Conservation (phyloP, 2,329 filamentous ascomycete genomes). For the Xylariaceae sp. region DNA sequence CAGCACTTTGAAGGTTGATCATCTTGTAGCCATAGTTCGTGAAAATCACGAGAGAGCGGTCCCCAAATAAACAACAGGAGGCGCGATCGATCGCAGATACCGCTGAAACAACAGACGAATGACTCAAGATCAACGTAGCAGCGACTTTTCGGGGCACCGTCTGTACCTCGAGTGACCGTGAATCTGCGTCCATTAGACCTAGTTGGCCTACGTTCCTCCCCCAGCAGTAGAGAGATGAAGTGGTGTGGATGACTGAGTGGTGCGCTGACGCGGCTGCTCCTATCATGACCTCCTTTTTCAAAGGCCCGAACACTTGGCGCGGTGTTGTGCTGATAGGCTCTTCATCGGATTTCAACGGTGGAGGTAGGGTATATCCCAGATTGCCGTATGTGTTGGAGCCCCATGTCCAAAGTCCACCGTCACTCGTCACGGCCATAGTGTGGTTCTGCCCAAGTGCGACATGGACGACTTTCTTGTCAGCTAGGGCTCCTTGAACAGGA, state of each 20-base stretch:
- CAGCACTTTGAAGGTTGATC: conserved; percentile 71
- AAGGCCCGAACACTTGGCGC: conserved; percentile 82
- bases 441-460: conserved; percentile 90
- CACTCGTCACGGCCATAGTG: conserved; percentile 76
- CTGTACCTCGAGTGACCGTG: conserved; percentile 83
- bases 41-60: conserved; percentile 87
- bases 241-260: conserved; percentile 86
- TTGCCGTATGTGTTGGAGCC: conserved; percentile 83
- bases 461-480: conserved; percentile 69
- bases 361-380: conserved; percentile 76
- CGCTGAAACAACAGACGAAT: conserved; percentile 61
- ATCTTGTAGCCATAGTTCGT: conserved; percentile 96
- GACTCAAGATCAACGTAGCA: conserved; percentile 69
- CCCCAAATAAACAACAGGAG: conserved; percentile 79
- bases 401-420: conserved; percentile 93
- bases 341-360: conserved; percentile 65
- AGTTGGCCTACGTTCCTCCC: conserved; percentile 94
- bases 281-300: conserved; percentile 79
- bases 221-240: conserved; percentile 81
- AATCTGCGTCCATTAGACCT: conserved; percentile 91
- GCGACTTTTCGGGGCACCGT: conserved; percentile 79
- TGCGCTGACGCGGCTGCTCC: conserved; percentile 85
- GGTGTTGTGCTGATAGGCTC: conserved; percentile 78
- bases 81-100: conserved; percentile 88
- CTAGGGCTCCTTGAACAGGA: conserved; percentile 73